Evolutionary conservation across 441 rosid genomes (phyloP).

Genomic region (Populus hybrid): DNA sequence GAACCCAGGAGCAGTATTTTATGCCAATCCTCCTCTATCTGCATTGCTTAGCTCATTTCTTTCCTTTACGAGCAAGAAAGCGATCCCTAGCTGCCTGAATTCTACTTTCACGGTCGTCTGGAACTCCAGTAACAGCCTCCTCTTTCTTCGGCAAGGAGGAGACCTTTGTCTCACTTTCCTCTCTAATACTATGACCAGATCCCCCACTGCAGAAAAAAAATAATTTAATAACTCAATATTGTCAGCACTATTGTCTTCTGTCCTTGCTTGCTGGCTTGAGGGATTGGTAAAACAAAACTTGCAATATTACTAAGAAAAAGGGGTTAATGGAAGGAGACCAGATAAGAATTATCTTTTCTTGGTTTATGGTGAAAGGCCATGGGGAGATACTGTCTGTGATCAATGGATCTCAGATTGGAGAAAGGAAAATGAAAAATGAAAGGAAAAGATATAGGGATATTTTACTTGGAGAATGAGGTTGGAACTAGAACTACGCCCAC

Average conservation of each 20-base stretch:
- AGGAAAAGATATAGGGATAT: no score
- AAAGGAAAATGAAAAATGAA: background rate
- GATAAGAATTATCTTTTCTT: background rate
- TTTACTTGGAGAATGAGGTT: background rate
- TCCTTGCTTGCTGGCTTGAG: background rate
- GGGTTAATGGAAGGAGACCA: background rate
- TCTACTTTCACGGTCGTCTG: conserved; percentile 46
- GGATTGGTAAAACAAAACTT: no score
- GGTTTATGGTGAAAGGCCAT: background rate
- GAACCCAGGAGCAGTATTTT: background rate
- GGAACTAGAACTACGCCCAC: background rate
- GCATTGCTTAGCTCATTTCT: conserved; percentile 31
- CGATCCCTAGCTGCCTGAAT: conserved; percentile 88
- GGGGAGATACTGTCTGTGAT: background rate
- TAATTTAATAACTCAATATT: background rate
- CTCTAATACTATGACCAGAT: conserved; percentile 24
- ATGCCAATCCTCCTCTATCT: background rate
- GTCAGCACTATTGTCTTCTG: background rate
- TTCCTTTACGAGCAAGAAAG: conserved; percentile 81
- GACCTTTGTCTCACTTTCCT: conserved; percentile 34
- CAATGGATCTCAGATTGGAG: background rate
- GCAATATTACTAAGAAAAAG: background rate
- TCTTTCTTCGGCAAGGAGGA: conserved; percentile 30
- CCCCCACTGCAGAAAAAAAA: conserved; percentile 58
- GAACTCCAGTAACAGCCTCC: conserved; percentile 16